These are phyloP conservation scores for Pinus taeda DNA, from an alignment of 75 land plant genomes.

Conservation along the genomic window DNA sequence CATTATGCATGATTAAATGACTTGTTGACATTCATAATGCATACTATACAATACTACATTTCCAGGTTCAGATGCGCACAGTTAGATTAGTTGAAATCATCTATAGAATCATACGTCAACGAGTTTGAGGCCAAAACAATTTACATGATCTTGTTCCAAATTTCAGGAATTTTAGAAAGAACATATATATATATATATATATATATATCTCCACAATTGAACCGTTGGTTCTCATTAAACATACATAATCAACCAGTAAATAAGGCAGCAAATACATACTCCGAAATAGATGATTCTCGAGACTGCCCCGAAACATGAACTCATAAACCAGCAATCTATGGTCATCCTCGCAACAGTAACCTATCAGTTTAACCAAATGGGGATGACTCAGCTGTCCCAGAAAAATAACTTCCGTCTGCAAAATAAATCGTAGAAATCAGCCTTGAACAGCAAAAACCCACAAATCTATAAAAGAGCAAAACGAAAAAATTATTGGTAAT, in stretches of 20 bases:
- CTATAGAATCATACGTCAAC: neutral
- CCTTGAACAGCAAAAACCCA: conserved; percentile 5
- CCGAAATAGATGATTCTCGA: conserved; percentile 15
- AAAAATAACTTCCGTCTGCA: conserved; percentile 13
- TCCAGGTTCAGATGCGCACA: neutral
- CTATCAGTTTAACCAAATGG: conserved; percentile 16
- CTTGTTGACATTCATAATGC: neutral
- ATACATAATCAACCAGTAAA: neutral
- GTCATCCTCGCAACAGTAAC: conserved; percentile 14
- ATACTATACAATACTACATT: neutral
- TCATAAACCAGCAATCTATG: conserved; percentile 15
- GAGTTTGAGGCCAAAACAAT: neutral
- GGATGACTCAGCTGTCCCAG: conserved; percentile 13
- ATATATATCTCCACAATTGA: neutral
- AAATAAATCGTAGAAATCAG: conserved; percentile 6
- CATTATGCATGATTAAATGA: neutral
- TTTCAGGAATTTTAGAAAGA: neutral
- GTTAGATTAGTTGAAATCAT: neutral
- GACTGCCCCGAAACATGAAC: conserved; percentile 13
- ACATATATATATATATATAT: too few relatives aligned
- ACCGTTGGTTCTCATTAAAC: neutral
- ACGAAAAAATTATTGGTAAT: neutral
- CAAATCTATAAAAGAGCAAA: neutral
- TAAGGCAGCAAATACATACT: conserved; percentile 3
- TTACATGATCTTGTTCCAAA: neutral